Evolutionary conservation across 352 stramenopile genomes (phyloP), one percentile per base, ranked within the genome.

Genomic region (Saprolegnia diclina): DNA sequence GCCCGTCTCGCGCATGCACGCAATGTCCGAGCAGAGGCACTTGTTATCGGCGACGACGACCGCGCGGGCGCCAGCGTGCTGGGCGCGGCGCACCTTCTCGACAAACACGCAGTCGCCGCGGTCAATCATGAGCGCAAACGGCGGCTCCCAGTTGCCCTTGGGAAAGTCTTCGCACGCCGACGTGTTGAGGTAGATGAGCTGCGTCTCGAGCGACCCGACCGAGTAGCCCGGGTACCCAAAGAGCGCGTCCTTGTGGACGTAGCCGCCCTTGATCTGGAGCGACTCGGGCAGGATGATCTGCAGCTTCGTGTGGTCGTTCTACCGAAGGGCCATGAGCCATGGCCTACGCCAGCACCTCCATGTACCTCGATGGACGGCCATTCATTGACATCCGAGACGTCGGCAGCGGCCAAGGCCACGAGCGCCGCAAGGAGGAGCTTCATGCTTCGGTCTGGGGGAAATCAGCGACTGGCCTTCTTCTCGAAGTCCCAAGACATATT

Each of bases 1-100:
- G 56, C 83, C 83, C 64, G 86, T 92, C 62, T 78, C 78, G 42
- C 72, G 68, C 52, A 92, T 69, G 72, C 77, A 92, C 79, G 87
- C 81, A 26, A 82, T 80, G 65, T 97, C 90, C 44, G 76, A 81
- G 82, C 96, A 99, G 44, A 98, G 73, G 77, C 96, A 99, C 62
- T 92, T 96, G 82, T 97, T 96, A 80, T 99, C 96, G 42, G 91
- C 95, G 74, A 99, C 98, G 38, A 99, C 83, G 57, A 98, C 93
- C 16, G 87, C 96, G 21, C 93, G 83, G 7, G 96, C 96, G 5
- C 96, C 96, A 2, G 89, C 77, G 54, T 95, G 85, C 80, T 99
- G 96, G 40, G 90, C 90, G 46, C 85, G 82, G 57, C 90, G 90
- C 67, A 98, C 94, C 73, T 99, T 99, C 69, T 91, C 88, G 9